These are phyloP conservation scores for Musa itinerans DNA, from an alignment of 176 grass and related monocot species.

Conservation along the genomic window DNA sequence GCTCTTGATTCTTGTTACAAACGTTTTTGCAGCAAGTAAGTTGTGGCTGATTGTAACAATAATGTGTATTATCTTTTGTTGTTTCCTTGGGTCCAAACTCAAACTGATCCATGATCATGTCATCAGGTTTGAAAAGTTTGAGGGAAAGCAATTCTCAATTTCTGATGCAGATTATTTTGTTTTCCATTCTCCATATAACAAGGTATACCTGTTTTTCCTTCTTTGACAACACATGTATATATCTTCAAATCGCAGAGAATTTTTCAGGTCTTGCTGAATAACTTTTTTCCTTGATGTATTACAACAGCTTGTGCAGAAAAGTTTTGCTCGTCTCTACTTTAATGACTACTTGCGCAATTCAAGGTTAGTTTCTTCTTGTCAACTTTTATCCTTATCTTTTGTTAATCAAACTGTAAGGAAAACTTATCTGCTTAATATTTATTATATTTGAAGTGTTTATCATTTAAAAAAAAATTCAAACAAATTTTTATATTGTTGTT, in stretches of 20 bases:
- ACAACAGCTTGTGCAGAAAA: conserved; percentile 86
- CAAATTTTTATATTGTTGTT: background rate
- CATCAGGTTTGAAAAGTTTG: conserved; percentile 76
- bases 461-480: background rate
- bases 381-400: background rate
- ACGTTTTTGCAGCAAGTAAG: conserved; percentile 70
- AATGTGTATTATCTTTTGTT: conserved; percentile 13
- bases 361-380: conserved; percentile 38
- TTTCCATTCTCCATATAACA: conserved; percentile 99
- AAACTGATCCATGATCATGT: conserved; percentile 6
- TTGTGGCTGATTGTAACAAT: background rate
- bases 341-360: conserved; percentile 78
- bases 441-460: background rate
- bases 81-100: background rate
- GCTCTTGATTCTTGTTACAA: conserved; percentile 81
- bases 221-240: background rate
- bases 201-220: conserved; percentile 35
- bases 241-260: background rate
- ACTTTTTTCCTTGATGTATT: conserved; percentile 8
- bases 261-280: conserved; percentile 6
- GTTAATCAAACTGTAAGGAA: background rate
- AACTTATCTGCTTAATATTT: background rate
- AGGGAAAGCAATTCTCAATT: conserved; percentile 68
- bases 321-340: conserved; percentile 81
- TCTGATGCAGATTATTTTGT: conserved; percentile 76